Evolutionary conservation across 345 rosid species (phyloP).

Genomic region (Turritis glabra): DNA sequence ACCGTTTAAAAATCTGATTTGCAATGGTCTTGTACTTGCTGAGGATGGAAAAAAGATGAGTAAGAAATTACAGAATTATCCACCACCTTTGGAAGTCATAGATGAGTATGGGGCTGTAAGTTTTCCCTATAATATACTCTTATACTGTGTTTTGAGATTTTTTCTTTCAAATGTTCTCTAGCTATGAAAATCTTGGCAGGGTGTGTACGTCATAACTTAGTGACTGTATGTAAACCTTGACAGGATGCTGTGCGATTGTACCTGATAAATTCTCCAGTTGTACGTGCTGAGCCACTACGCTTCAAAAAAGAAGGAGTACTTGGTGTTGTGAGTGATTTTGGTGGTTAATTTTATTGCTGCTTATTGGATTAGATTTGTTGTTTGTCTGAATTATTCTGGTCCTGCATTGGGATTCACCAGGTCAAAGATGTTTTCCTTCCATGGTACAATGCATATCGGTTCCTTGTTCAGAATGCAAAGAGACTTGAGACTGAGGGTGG

Average conservation of each 20-base stretch:
- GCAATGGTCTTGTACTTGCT: slow-evolving; percentile 97
- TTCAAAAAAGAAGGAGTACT: slow-evolving; percentile 93
- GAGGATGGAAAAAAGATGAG: slow-evolving; percentile 99
- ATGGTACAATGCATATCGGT: slow-evolving; percentile 99
- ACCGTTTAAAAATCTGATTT: slow-evolving; percentile 87
- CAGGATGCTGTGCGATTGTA: slow-evolving; percentile 96
- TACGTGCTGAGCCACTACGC: slow-evolving; percentile 93
- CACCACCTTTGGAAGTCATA: slow-evolving; percentile 87
- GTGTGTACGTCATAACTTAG: slow-evolving; percentile 4
- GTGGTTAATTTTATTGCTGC: background rate
- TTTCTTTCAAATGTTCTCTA: background rate
- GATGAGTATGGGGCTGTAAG: slow-evolving; percentile 96
- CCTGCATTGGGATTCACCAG: slow-evolving; percentile 43
- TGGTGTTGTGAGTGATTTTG: slow-evolving; percentile 77
- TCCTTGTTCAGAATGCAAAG: slow-evolving; percentile 96
- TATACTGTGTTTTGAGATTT: slow-evolving; percentile 3
- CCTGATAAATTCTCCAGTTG: slow-evolving; percentile 97
- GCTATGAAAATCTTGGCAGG: slow-evolving; percentile 5
- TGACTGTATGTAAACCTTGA: slow-evolving; percentile 20
- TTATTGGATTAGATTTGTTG: slow-evolving; percentile 21
- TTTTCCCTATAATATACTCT: slow-evolving; percentile 8
- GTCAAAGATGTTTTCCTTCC: slow-evolving; percentile 99
- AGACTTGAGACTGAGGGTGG: slow-evolving; percentile 91
- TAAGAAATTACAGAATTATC: slow-evolving; percentile 87
- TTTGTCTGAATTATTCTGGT: slow-evolving; percentile 21